phyloP scores from a whole-genome alignment of 768 basidiomycete species.

The Amanita pallidorosea region DNA sequence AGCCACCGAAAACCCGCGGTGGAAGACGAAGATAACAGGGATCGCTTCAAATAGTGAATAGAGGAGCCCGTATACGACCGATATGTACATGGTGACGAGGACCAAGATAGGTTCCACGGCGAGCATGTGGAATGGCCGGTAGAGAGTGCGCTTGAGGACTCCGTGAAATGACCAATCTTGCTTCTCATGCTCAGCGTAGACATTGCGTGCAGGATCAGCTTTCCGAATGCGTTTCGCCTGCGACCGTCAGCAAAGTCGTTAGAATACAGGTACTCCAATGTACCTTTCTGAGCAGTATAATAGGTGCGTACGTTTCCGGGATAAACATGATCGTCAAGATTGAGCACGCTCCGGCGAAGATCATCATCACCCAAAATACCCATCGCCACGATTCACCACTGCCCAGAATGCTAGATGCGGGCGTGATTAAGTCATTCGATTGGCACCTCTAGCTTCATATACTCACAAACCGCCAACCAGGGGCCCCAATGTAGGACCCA shows the following conservation, averaged over 20 bases:
- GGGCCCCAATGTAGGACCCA: conserved; percentile 55
- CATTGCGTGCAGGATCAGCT: conserved; percentile 30
- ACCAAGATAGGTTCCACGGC: conserved; percentile 52
- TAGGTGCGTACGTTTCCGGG: conserved; percentile 61
- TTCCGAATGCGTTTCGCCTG: conserved; percentile 35
- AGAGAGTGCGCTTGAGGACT: conserved; percentile 43
- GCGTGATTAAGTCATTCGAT: background rate
- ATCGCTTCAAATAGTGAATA: conserved; percentile 48
- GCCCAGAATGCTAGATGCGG: conserved; percentile 29
- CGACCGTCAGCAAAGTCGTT: background rate
- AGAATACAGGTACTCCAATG: conserved; percentile 3
- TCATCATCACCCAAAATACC: conserved; percentile 65
- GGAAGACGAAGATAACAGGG: conserved; percentile 33
- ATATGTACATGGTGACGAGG: conserved; percentile 50
- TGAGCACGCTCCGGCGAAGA: conserved; percentile 45
- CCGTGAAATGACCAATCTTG: conserved; percentile 42
- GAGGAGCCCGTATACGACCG: conserved; percentile 48
- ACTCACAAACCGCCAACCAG: conserved; percentile 51
- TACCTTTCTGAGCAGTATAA: conserved; percentile 39
- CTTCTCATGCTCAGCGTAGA: conserved; percentile 48
- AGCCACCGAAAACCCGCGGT: conserved; percentile 26
- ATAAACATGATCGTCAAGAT: conserved; percentile 32
- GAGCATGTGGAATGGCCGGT: conserved; percentile 54
- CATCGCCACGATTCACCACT: conserved; percentile 46
- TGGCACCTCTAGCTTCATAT: conserved; percentile 22